Percentiles rank a stretch among this genome's conserved stretches.
Conservation (phyloP, 192 early-diverging fungal species). For the Entomortierella parvispora region DNA sequence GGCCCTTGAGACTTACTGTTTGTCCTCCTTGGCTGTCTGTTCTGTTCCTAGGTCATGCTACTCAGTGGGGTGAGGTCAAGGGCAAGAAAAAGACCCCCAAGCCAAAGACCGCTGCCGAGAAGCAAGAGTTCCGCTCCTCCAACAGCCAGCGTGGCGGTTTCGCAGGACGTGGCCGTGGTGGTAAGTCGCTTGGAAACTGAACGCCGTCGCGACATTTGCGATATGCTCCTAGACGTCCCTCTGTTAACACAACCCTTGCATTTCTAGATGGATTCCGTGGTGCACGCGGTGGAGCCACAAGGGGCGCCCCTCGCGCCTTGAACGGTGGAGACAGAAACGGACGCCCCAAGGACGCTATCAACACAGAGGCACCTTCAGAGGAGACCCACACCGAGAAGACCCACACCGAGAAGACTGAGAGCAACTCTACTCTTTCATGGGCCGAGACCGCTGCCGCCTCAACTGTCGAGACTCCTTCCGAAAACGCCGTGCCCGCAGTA, state of each 20-base stretch:
- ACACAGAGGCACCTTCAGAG: conserved; percentile 7
- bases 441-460: conserved; percentile 38
- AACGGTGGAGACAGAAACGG: conserved; percentile 51
- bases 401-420: conserved; percentile 20
- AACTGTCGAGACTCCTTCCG: conserved; percentile 10
- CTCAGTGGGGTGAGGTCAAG: conserved; percentile 89
- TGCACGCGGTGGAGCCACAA: conserved; percentile 63
- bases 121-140: conserved; percentile 55
- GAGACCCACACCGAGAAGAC: conserved; percentile 3
- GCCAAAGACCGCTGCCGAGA: conserved; percentile 64
- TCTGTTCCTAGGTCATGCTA: conserved; percentile 68
- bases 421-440: conserved; percentile 39
- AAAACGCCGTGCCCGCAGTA: conserved; percentile 7
- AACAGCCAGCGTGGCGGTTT: conserved; percentile 63
- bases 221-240: neutral
- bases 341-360: conserved; percentile 13
- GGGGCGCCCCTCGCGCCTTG: conserved; percentile 54
- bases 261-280: conserved; percentile 67
- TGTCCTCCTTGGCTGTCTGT: neutral
- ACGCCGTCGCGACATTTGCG: neutral
- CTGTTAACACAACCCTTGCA: neutral
- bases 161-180: conserved; percentile 71
- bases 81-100: conserved; percentile 70
- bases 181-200: conserved; percentile 43
- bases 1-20: neutral